Base-by-base conservation (phyloP, 495 filamentous ascomycete species). In the Penicillium maclennaniae region DNA sequence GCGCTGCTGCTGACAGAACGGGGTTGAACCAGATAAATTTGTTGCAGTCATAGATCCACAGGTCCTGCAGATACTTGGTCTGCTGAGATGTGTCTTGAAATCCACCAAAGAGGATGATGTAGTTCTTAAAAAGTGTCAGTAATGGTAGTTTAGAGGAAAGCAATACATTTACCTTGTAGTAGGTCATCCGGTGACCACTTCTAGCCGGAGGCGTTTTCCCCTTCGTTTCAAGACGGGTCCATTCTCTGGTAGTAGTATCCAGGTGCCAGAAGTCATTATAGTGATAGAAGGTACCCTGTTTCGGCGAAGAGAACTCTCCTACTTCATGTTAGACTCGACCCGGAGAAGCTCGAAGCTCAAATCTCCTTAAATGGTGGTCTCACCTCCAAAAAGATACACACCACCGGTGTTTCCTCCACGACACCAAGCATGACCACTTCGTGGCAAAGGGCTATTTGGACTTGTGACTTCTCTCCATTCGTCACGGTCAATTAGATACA, bases 221-320 rank as follows among this genome's bases (percentile, higher is more conserved):
- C 74, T 96, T 96, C 45, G 73, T 77, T 67, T 98, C 93, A 25
- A 98, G 66, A 26, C 90, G 83, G 40, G 83, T 87, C 93, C 93
- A 98, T 73, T 98, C 93, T 50, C 88, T 79, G 0, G 84, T 81
- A 6, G 79, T 76, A 0, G 90, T 83, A 47, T 96, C 90, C 34
- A 97, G 83, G 27, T 88, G 79, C 93, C 93, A 98, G 66, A 97
- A 97, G 65, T 97, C 93, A 68, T 96, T 95, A 73, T 98, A 98
- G 61, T 98, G 93, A 65, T 98, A 97, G 66, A 98, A 98, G 1
- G 92, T 98, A 4, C 93, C 93, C 67, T 98, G 93, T 62, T 97
- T 98, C 1, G 93, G 93, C 8, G 79, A 85, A 2, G 82, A 88
- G 47, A 86, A 86, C 59, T 84, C 81, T 40, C 74, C 70, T 71